Conservation (phyloP, 2,329 filamentous ascomycete genomes). For the Pleomassaria siparia region DNA sequence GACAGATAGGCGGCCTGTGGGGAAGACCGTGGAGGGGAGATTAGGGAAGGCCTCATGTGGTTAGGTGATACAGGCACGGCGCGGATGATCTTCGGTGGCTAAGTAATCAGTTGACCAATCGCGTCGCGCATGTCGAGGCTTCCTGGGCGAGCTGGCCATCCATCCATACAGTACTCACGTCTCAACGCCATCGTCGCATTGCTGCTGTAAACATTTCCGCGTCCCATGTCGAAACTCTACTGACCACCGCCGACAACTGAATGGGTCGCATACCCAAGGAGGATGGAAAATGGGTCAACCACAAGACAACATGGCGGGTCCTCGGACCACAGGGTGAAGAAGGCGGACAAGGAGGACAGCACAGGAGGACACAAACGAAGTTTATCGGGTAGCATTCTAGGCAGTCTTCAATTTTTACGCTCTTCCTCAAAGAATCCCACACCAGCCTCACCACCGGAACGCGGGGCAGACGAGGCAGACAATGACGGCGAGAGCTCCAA, state of each 20-base stretch:
- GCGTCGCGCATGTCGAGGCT: neutral
- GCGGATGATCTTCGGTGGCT: slow-evolving; percentile 1
- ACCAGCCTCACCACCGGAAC: slow-evolving; percentile 13
- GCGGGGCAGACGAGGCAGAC: slow-evolving; percentile 13
- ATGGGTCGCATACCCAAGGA: slow-evolving; percentile 18
- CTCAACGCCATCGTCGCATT: neutral
- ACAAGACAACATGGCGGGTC: slow-evolving; percentile 11
- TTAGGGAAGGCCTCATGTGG: neutral
- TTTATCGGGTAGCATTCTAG: slow-evolving; percentile 66
- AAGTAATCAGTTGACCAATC: neutral
- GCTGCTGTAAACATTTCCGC: neutral
- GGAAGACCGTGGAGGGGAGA: neutral
- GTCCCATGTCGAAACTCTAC: neutral
- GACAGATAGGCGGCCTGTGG: neutral
- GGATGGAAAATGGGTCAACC: slow-evolving; percentile 26
- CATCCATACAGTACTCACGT: neutral
- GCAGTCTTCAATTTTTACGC: slow-evolving; percentile 70
- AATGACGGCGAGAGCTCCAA: slow-evolving; percentile 31
- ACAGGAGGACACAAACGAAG: slow-evolving; percentile 50
- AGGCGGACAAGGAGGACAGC: slow-evolving; percentile 6
- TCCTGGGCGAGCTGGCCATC: neutral
- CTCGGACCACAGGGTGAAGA: slow-evolving; percentile 9
- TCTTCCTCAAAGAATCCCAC: slow-evolving; percentile 41
- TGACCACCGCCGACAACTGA: slow-evolving; percentile 10
- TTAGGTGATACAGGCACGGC: neutral